Base-by-base conservation (phyloP, 2,329 filamentous ascomycete species). In the Cercospora sojina region DNA sequence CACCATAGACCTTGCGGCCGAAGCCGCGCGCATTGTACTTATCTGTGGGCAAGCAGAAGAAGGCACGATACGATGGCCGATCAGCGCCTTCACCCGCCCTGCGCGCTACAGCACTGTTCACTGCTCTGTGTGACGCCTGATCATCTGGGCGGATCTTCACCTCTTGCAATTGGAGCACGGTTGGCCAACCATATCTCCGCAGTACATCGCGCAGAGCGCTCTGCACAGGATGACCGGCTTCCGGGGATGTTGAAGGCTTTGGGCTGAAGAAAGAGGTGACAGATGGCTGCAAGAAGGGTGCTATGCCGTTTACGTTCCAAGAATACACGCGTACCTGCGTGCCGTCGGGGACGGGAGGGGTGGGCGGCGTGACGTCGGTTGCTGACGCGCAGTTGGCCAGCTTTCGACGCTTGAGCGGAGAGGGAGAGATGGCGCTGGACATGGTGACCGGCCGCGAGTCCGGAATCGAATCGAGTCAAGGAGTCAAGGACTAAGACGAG, bases 1-100 rank as follows among this genome's bases (percentile, higher is more conserved):
- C 83, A 12, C 85, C 84, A 68, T 86, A 84, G 1, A 86, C 75
- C 66, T 81, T 84, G 1, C 84, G 80, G 1, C 79, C 81, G 55
- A 83, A 83, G 0, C 82, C 84, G 1, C 77, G 78, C 3, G 82
- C 84, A 68, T 87, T 86, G 72, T 80, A 74, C 31, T 74, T 79
- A 72, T 86, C 83, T 3, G 74, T 76, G 0, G 84, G 83, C 0
- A 86, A 77, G 55, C 78, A 82, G 70, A 83, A 82, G 64, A 82
- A 75, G 0, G 80, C 75, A 23, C 75, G 73, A 68, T 85, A 85
- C 4, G 70, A 72, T 4, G 81, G 82, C 2, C 74, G 74, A n/a
- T 18, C 49, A 13, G 23, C 16, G 9, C 41, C 53, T 31, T 71
- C 67, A 43, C 71, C 64, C 10, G 72, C 70, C 32, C 73, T 66